Evolutionary conservation across 441 rosid genomes (phyloP), one percentile per base, ranked within the genome.

Genomic region (Jatropha multifida): DNA sequence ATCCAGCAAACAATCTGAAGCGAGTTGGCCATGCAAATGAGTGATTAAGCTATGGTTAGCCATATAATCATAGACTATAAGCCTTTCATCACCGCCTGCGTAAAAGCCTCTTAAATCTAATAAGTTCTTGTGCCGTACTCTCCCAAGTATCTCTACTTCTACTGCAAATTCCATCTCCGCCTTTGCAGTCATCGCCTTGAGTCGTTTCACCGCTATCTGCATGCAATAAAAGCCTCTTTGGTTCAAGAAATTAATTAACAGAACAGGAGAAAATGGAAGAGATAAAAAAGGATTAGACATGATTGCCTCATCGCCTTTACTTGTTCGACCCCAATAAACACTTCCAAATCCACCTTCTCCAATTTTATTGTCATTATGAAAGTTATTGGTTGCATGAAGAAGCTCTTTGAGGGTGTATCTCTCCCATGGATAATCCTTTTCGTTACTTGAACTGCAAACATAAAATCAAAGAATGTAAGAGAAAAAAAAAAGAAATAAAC

Each of bases 271-370:
- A 38, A 20, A 44, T 44, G 71, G 10, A 66, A 17, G 42, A 6
- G 55, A 52, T 52, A 2, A 7, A 46, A 23, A 44, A 20, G 17
- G 46, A 74, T 18, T 58, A 62, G 61, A 23, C 48, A 46, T 63
- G 37, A 73, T 86, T 87, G 88, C 98, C 86, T 93, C 97, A 44
- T 87, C 87, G 51, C 98, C 97, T 85, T 92, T 91, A 89, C 92
- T 89, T 52, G 92, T 90, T 84, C 88, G 94, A 78, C 98, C 98
- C 99, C 99, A 93, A 75, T 93, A 95, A 6, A 93, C 99, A 72
- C 96, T 92, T 66, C 98, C 98, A 59, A 90, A 90, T 49, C 90
- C 94, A 27, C 98, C 98, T 87, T 95, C 99, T 61, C 99, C 98
- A 1, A 95, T 91, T 85, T 95, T 95, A 81, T 95, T 95, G 75